phyloP scores from a whole-genome alignment of 2,329 filamentous ascomycete species.

The Plenodomus tracheiphilus region DNA sequence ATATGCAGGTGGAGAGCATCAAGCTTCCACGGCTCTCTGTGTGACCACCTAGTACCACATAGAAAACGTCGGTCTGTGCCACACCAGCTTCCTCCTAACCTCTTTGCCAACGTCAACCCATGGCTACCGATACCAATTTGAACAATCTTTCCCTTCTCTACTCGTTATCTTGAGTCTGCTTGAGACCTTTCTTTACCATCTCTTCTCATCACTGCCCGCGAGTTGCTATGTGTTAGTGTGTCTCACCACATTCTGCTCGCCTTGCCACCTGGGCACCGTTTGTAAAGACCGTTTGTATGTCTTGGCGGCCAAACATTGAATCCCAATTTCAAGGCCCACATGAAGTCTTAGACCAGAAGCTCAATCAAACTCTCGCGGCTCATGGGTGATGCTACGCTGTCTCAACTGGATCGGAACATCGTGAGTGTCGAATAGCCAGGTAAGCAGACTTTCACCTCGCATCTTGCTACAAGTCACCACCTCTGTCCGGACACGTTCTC shows the following conservation, averaged over 20 bases:
- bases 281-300: neutral
- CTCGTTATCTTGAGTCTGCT: too few relatives aligned
- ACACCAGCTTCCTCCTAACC: neutral
- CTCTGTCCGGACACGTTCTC: neutral
- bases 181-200: neutral
- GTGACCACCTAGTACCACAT: neutral
- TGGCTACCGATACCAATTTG: neutral
- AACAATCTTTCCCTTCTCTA: neutral
- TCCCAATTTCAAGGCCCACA: neutral
- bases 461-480: neutral
- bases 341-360: neutral
- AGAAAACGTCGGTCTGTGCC: slow-evolving; percentile 4
- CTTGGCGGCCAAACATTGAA: neutral
- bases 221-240: neutral
- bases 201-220: neutral
- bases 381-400: neutral
- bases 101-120: neutral
- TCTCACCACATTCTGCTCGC: neutral
- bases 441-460: neutral
- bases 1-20: too few relatives aligned
- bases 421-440: neutral
- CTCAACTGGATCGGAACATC: neutral
- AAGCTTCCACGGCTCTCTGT: neutral
- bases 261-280: neutral
- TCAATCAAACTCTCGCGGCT: slow-evolving; percentile 1